Base-by-base conservation (phyloP, 495 filamentous ascomycete species). In the Tirmania nivea region DNA sequence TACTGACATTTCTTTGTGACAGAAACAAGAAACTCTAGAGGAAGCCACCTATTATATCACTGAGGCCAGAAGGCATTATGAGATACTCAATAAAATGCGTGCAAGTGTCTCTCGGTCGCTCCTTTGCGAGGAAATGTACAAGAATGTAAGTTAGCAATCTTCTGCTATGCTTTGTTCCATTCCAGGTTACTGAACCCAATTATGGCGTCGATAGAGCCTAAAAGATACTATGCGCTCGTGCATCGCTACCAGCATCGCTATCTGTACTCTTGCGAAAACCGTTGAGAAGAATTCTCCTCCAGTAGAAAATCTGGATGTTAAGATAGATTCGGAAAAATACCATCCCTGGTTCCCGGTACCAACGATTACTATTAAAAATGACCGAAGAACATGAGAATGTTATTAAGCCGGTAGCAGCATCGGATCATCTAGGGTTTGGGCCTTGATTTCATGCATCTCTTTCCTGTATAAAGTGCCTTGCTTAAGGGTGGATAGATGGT, bases 61-160 rank as follows among this genome's bases (percentile, higher is more conserved):
- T 0, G 71, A 74, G 31, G 83, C 82, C 0, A 73, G 77, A 37
- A 80, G 75, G 56, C 77, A 74, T 3, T 81, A 81, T 67, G 80
- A 83, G 63, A 69, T 69, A 9, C 64, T 83, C 37, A 69, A 61
- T 51, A 75, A 73, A 56, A 53, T 77, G 52, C 59, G 64, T 7
- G 66, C 67, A 10, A 59, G 66, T 51, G 69, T 71, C 12, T 70
- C 73, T 3, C 73, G 75, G 10, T 52, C 42, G 35, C 51, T 50
- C 14, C 49, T 57, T 19, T 67, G 66, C 25, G 54, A 61, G 25
- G 63, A 65, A 12, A 49, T 51, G 49, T 66, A 59, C 21, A 56
- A 49, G 50, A 56, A 50, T 21, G 62, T 64, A 65, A 11, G 49
- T 8, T 14, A 10, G 50, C 50, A 9, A 16, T 31, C 12, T 17